Evolutionary conservation across 495 filamentous ascomycete genomes (phyloP).

Genomic region (Aspergillus wentii): DNA sequence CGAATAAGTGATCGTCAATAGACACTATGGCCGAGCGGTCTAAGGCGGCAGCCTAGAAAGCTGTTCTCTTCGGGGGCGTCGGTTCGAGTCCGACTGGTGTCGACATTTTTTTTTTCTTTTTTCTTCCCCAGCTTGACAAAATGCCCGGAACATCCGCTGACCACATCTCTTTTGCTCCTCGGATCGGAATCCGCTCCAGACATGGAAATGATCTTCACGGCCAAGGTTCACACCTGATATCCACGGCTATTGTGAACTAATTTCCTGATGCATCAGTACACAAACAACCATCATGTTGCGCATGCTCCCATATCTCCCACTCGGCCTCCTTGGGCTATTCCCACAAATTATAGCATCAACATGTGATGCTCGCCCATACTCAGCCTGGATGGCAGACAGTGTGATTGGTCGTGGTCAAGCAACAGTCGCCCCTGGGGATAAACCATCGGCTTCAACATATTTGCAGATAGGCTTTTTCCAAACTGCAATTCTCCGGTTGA

Average conservation of each 20-base stretch:
- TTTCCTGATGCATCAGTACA: no score
- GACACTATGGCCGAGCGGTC: slow-evolving; percentile 1
- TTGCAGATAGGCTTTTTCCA: slow-evolving; percentile 39
- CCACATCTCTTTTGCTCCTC: no score
- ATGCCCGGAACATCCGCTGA: no score
- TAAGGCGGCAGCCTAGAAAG: neutral
- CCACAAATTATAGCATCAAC: neutral
- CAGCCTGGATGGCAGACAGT: slow-evolving; percentile 44
- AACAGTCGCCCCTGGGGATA: slow-evolving; percentile 17
- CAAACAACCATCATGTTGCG: no score
- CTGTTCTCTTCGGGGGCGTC: neutral
- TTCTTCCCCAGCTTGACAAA: no score
- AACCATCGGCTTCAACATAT: slow-evolving; percentile 23
- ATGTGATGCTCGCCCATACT: slow-evolving; percentile 24
- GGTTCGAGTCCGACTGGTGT: slow-evolving; percentile 1
- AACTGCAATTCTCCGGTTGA: slow-evolving; percentile 26
- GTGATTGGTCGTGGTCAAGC: slow-evolving; percentile 41
- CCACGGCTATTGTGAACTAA: no score
- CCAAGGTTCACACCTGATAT: no score
- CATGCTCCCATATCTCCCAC: no score
- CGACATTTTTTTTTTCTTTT: neutral
- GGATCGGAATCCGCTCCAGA: no score
- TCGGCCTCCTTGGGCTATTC: no score
- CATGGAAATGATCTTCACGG: no score
- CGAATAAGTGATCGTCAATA: no score